Conservation (phyloP, 1,284 basidiomycete species). For the Irpex lacteus region DNA sequence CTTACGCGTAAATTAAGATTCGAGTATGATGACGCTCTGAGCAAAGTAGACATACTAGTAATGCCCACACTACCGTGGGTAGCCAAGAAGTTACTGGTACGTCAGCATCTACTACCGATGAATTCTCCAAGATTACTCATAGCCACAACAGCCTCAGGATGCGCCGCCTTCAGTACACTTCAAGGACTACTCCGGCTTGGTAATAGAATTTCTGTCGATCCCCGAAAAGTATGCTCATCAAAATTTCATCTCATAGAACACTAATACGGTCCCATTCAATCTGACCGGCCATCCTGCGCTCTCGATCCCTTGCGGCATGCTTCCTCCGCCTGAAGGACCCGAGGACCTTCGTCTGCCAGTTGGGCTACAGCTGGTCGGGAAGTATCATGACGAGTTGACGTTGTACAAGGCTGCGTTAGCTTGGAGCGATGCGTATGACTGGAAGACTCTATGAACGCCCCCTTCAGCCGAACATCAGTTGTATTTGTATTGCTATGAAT, state of each 20-base stretch:
- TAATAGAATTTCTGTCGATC: constrained; percentile 8
- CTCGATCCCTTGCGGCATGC: constrained; percentile 31
- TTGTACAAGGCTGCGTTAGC: constrained; percentile 34
- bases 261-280: constrained; percentile 22
- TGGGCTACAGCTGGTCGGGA: constrained; percentile 35
- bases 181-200: constrained; percentile 22
- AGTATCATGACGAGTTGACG: constrained; percentile 29
- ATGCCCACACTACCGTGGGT: constrained; percentile 41
- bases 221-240: not conserved
- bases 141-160: not conserved
- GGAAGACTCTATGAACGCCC: constrained; percentile 18
- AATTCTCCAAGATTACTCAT: no score
- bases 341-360: constrained; percentile 29
- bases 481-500: not conserved
- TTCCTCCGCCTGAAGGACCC: constrained; percentile 28
- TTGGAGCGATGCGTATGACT: constrained; percentile 31
- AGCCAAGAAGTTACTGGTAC: constrained; percentile 21
- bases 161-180: constrained; percentile 18
- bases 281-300: constrained; percentile 34
- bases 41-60: constrained; percentile 39
- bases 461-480: no score
- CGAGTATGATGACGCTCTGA: constrained; percentile 36
- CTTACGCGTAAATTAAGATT: constrained; percentile 38
- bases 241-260: constrained; percentile 11
- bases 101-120: not conserved